These are phyloP conservation scores for Nitzschia putrida DNA, from an alignment of 108 stramenopile genomes.

Conservation along the genomic window DNA sequence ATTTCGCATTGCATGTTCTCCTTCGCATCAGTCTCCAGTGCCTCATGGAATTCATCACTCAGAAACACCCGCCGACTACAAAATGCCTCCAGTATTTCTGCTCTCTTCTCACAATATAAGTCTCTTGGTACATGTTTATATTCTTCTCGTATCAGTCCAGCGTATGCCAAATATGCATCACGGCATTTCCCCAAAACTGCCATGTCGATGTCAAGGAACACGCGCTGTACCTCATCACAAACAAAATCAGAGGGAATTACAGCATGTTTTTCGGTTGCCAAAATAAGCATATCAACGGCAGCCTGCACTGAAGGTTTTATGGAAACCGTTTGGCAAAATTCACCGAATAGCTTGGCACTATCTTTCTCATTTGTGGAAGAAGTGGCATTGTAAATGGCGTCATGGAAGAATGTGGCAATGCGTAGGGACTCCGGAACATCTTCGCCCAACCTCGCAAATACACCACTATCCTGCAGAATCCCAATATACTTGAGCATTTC, in stretches of 20 bases:
- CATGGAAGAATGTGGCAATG: slow-evolving; percentile 81
- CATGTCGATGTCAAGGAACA: slow-evolving; percentile 84
- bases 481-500: slow-evolving; percentile 67
- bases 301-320: slow-evolving; percentile 7
- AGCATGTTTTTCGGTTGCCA: slow-evolving; percentile 49
- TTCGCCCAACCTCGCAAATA: neutral
- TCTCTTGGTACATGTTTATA: slow-evolving; percentile 57
- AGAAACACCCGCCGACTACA: slow-evolving; percentile 45
- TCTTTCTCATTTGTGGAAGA: slow-evolving; percentile 75
- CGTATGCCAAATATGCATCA: slow-evolving; percentile 61
- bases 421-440: slow-evolving; percentile 10
- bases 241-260: slow-evolving; percentile 1
- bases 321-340: slow-evolving; percentile 44
- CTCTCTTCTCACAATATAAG: slow-evolving; percentile 75
- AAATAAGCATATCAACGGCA: slow-evolving; percentile 29
- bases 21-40: slow-evolving; percentile 57
- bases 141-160: slow-evolving; percentile 72
- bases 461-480: slow-evolving; percentile 22
- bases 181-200: slow-evolving; percentile 68
- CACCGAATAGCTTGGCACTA: slow-evolving; percentile 65
- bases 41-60: slow-evolving; percentile 45
- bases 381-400: slow-evolving; percentile 78
- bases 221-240: slow-evolving; percentile 16
- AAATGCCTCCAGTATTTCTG: slow-evolving; percentile 66
- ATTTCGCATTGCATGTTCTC: slow-evolving; percentile 68